phyloP scores from a whole-genome alignment of 164 flowering plant genomes.

The Amborella trichopoda region DNA sequence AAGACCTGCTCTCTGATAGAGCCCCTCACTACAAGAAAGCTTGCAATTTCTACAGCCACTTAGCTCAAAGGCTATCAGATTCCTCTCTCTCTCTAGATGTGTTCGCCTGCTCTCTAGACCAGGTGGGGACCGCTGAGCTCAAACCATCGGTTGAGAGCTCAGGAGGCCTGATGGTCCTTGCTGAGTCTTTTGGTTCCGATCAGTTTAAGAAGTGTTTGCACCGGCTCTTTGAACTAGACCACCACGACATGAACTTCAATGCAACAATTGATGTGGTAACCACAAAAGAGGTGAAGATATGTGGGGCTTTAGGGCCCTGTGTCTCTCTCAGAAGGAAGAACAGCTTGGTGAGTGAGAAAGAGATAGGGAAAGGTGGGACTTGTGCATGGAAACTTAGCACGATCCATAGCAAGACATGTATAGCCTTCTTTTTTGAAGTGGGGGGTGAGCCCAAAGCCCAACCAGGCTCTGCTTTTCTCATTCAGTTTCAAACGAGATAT shows the following conservation, averaged over 20 bases:
- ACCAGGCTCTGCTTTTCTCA: slow-evolving; percentile 62
- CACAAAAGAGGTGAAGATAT: slow-evolving; percentile 57
- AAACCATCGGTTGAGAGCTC: slow-evolving; percentile 63
- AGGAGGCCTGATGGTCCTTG: slow-evolving; percentile 76
- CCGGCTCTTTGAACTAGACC: slow-evolving; percentile 49
- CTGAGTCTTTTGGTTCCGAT: slow-evolving; percentile 64
- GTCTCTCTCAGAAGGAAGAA: slow-evolving; percentile 52
- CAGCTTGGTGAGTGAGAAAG: slow-evolving; percentile 46
- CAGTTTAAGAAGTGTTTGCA: slow-evolving; percentile 65
- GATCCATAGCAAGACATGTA: slow-evolving; percentile 55
- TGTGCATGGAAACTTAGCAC: slow-evolving; percentile 66
- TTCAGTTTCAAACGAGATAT: slow-evolving; percentile 74
- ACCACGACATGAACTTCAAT: slow-evolving; percentile 61
- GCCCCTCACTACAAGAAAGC: slow-evolving; percentile 45
- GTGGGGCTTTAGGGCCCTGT: slow-evolving; percentile 91
- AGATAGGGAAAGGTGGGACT: slow-evolving; percentile 74
- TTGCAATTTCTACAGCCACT: slow-evolving; percentile 40
- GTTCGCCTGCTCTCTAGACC: slow-evolving; percentile 91
- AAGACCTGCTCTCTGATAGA: slow-evolving; percentile 48
- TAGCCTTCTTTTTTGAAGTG: slow-evolving; percentile 79
- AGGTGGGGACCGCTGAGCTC: slow-evolving; percentile 80
- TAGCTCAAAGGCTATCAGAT: slow-evolving; percentile 49
- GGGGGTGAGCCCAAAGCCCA: slow-evolving; percentile 40
- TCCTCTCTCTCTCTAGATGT: slow-evolving; percentile 73
- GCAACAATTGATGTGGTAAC: slow-evolving; percentile 72